phyloP scores from a whole-genome alignment of 176 grass and related monocot genomes.

The Carex parvula region DNA sequence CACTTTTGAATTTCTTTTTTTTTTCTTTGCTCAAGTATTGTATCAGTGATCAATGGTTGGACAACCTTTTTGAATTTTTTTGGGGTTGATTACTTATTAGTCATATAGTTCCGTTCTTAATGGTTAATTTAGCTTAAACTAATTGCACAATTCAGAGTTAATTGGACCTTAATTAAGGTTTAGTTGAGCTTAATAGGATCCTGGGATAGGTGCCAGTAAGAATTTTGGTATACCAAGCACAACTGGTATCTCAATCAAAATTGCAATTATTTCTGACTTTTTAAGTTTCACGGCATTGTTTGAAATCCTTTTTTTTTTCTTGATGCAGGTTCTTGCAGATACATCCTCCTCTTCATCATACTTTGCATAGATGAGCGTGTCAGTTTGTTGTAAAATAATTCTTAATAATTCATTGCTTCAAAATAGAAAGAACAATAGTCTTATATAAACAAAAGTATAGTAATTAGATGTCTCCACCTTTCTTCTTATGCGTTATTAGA shows the following conservation, averaged over 20 bases:
- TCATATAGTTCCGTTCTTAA: not conserved
- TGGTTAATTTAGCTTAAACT: not conserved
- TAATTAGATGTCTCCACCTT: not conserved
- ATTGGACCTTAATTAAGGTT: not conserved
- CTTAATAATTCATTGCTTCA: slow-evolving; percentile 7
- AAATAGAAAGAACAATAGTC: slow-evolving; percentile 10
- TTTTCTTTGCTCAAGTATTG: not conserved
- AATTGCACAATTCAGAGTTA: not conserved
- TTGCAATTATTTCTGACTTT: not conserved
- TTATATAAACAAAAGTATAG: slow-evolving; percentile 18
- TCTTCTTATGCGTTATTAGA: not conserved
- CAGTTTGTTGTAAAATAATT: slow-evolving; percentile 28
- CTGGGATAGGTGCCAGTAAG: not conserved
- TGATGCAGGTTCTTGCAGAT: slow-evolving; percentile 74
- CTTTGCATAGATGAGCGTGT: slow-evolving; percentile 55
- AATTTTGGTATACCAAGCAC: not conserved
- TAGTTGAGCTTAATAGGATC: not conserved
- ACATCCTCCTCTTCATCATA: slow-evolving; percentile 83
- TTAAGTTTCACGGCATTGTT: too few relatives aligned
- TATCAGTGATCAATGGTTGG: not conserved
- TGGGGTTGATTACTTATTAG: not conserved
- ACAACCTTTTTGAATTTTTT: not conserved
- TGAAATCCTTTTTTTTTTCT: not conserved
- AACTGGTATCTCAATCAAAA: not conserved
- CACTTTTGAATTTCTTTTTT: not conserved